Evolutionary conservation across 2,329 filamentous ascomycete species (phyloP).

Genomic region (Sporothrix sp.): DNA sequence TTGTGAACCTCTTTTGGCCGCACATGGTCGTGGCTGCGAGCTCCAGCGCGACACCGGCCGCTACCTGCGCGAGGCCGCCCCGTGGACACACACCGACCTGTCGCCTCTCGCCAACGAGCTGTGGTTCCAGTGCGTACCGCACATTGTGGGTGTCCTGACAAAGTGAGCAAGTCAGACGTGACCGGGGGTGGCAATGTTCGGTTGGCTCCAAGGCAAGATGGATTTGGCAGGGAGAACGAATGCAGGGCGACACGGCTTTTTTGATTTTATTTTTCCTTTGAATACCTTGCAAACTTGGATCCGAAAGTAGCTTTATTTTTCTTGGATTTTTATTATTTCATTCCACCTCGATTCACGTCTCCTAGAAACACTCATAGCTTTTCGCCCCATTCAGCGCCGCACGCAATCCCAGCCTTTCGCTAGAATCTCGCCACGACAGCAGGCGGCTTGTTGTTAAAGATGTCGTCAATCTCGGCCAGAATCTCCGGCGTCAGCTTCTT

Average conservation of each 20-base stretch:
- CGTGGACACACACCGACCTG: slow-evolving; percentile 42
- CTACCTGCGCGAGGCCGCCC: slow-evolving; percentile 38
- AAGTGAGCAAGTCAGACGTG: slow-evolving; percentile 33
- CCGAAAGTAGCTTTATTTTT: too few relatives aligned
- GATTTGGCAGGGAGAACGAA: too few relatives aligned
- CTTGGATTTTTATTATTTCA: not conserved
- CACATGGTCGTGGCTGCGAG: slow-evolving; percentile 40
- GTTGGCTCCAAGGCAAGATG: too few relatives aligned
- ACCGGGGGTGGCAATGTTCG: too few relatives aligned
- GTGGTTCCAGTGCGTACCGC: slow-evolving; percentile 36
- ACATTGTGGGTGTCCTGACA: slow-evolving; percentile 42
- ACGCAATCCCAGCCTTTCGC: too few relatives aligned
- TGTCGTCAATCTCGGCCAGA: slow-evolving; percentile 48
- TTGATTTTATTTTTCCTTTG: too few relatives aligned
- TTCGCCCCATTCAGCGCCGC: too few relatives aligned
- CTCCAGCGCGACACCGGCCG: slow-evolving; percentile 39
- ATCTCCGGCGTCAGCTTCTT: slow-evolving; percentile 50
- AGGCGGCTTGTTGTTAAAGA: slow-evolving; percentile 49
- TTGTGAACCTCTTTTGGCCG: slow-evolving; percentile 45
- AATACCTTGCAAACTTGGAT: too few relatives aligned
- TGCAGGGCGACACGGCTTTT: too few relatives aligned
- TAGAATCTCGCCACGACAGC: slow-evolving; percentile 28
- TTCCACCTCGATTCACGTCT: too few relatives aligned
- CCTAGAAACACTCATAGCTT: too few relatives aligned
- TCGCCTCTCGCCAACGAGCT: slow-evolving; percentile 30